These are phyloP conservation scores for Solioccasus polychromus DNA, from an alignment of 768 basidiomycete species.

Conservation along the genomic window DNA sequence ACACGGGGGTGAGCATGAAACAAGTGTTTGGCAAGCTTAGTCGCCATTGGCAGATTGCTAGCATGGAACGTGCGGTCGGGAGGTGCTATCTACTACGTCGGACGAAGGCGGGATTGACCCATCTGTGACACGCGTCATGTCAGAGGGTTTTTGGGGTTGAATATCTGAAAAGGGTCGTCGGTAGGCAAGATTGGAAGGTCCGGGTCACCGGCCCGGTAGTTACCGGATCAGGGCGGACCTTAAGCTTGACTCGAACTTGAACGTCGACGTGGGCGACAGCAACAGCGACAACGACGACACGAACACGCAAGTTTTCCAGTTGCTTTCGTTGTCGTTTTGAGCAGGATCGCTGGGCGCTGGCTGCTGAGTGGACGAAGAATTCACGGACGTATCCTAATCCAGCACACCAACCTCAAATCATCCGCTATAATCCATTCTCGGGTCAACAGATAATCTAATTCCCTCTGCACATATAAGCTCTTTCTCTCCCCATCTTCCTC, in stretches of 20 bases:
- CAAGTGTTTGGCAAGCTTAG: too few relatives aligned
- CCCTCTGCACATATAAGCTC: conserved; percentile 19
- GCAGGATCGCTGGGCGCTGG: background rate
- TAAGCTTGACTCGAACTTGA: background rate
- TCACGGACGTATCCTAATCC: conserved; percentile 21
- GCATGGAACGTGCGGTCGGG: too few relatives aligned
- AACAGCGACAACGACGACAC: background rate
- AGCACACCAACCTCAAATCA: conserved; percentile 25
- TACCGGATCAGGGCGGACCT: conserved; percentile 9
- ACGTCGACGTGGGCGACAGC: conserved; percentile 1
- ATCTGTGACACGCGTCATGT: background rate
- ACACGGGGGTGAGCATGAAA: too few relatives aligned
- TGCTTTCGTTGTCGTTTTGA: background rate
- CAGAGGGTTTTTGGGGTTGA: conserved; percentile 8
- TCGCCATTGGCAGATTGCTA: too few relatives aligned
- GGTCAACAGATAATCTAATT: conserved; percentile 28
- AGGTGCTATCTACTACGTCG: too few relatives aligned
- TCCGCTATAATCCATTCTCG: conserved; percentile 18
- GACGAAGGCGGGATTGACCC: too few relatives aligned
- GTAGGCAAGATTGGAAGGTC: conserved; percentile 18
- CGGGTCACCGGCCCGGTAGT: conserved; percentile 11
- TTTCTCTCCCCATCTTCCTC: background rate
- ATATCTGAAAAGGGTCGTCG: conserved; percentile 3
- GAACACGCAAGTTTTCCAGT: background rate
- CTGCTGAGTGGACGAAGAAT: background rate